Percentiles rank a stretch among this genome's conserved stretches.
Conservation (phyloP, 768 basidiomycete genomes). For the Kwoniella heveanensis region DNA sequence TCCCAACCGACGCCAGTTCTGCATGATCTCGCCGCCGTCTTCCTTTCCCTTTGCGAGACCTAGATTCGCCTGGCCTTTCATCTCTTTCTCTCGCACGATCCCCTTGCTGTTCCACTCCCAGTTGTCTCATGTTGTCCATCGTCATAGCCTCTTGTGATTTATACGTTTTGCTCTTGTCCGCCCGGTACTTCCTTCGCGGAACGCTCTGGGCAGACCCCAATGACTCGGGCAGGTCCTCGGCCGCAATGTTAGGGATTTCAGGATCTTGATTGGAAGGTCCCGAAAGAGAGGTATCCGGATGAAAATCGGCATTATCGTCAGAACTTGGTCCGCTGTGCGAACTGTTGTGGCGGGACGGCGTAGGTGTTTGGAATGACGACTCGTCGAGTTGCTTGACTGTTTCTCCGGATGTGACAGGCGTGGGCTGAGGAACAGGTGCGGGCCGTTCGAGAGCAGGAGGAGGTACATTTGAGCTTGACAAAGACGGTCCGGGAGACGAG, state of each 20-base stretch:
- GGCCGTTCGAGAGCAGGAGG: not conserved
- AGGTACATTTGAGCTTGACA: not conserved
- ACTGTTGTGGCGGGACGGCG: not conserved
- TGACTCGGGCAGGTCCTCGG: not conserved
- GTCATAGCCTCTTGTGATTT: constrained; percentile 12
- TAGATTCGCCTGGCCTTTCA: not conserved
- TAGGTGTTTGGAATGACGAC: not conserved
- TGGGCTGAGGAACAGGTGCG: not conserved
- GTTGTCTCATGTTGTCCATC: constrained; percentile 23
- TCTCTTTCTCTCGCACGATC: constrained; percentile 15
- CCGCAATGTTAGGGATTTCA: constrained; percentile 35
- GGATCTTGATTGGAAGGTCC: constrained; percentile 45
- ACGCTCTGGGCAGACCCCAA: not conserved
- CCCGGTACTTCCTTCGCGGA: not conserved
- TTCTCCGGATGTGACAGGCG: not conserved
- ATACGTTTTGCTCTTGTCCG: not conserved
- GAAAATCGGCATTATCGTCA: constrained; percentile 5
- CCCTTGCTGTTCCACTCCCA: constrained; percentile 14
- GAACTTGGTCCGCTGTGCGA: not conserved
- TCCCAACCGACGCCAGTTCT: constrained; percentile 20
- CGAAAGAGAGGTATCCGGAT: constrained; percentile 23
- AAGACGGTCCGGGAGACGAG: not conserved
- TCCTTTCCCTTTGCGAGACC: constrained; percentile 6
- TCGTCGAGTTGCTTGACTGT: not conserved
- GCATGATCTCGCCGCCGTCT: constrained; percentile 16